These are phyloP conservation scores for Delphinella strobiligena DNA, from an alignment of 2,329 filamentous ascomycete genomes.

Conservation along the genomic window DNA sequence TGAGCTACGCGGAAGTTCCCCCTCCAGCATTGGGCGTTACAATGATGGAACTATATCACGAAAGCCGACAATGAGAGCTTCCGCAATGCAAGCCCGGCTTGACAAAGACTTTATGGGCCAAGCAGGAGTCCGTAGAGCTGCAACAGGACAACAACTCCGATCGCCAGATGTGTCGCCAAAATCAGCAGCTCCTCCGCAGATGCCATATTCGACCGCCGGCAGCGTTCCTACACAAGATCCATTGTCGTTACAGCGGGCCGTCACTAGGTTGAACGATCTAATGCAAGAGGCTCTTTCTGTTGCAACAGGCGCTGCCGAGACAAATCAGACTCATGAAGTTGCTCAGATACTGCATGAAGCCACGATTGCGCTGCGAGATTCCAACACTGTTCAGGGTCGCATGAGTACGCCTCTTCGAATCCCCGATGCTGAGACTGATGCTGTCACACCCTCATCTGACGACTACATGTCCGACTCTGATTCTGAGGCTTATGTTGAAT, in stretches of 20 bases:
- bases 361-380: constrained; percentile 22
- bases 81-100: not conserved
- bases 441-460: constrained; percentile 6
- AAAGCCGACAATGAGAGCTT: constrained; percentile 1
- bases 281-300: constrained; percentile 29
- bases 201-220: not conserved
- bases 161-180: constrained; percentile 8
- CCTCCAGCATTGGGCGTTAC: constrained; percentile 5
- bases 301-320: constrained; percentile 22
- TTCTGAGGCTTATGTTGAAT: constrained; percentile 9
- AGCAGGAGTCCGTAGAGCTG: not conserved
- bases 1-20: not conserved
- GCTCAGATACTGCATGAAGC: constrained; percentile 28
- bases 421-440: constrained; percentile 10
- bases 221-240: not conserved
- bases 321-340: constrained; percentile 24
- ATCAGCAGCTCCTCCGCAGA: constrained; percentile 8
- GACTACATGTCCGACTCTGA: constrained; percentile 7
- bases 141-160: constrained; percentile 2
- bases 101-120: no score
- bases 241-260: constrained; percentile 17
- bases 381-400: constrained; percentile 13
- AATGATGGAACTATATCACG: constrained; percentile 7
- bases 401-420: constrained; percentile 9
- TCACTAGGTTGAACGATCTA: constrained; percentile 29